phyloP scores from a whole-genome alignment of 106 monocot species.

The Apostasia ramifera region DNA sequence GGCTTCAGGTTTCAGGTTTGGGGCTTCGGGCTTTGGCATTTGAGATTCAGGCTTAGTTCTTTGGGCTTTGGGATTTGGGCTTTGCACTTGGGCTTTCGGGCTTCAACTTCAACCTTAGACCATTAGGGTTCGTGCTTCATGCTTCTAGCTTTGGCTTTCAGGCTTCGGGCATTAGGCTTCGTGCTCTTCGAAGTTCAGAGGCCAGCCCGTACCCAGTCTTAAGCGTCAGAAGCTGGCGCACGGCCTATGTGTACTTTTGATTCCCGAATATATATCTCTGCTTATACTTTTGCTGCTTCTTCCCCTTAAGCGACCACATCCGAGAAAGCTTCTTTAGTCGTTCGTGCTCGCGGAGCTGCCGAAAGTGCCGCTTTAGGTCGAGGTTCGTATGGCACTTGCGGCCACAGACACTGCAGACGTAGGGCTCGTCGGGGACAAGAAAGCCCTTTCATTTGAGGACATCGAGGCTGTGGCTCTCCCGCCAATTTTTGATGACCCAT shows the following conservation, averaged over 20 bases:
- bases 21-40: no score
- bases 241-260: conserved; percentile 76
- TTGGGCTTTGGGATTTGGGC: no score
- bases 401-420: conserved; percentile 78
- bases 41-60: no score
- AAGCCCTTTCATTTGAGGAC: conserved; percentile 52
- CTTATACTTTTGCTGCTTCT: conserved; percentile 55
- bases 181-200: conserved; percentile 66
- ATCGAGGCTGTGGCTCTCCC: conserved; percentile 48
- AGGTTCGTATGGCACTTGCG: conserved; percentile 60
- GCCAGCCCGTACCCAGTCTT: conserved; percentile 77
- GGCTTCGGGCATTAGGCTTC: no score
- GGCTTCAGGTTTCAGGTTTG: no score
- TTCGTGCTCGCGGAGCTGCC: conserved; percentile 85
- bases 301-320: conserved; percentile 73
- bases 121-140: no score
- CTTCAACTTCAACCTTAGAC: no score
- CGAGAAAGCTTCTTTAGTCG: conserved; percentile 74
- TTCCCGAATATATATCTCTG: conserved; percentile 57
- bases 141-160: no score
- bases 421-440: conserved; percentile 40
- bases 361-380: conserved; percentile 82
- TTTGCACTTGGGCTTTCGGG: no score
- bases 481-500: conserved; percentile 65
- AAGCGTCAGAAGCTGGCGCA: conserved; percentile 53